phyloP scores from a whole-genome alignment of 2,329 filamentous ascomycete species.

The Dactylellina leptospora region DNA sequence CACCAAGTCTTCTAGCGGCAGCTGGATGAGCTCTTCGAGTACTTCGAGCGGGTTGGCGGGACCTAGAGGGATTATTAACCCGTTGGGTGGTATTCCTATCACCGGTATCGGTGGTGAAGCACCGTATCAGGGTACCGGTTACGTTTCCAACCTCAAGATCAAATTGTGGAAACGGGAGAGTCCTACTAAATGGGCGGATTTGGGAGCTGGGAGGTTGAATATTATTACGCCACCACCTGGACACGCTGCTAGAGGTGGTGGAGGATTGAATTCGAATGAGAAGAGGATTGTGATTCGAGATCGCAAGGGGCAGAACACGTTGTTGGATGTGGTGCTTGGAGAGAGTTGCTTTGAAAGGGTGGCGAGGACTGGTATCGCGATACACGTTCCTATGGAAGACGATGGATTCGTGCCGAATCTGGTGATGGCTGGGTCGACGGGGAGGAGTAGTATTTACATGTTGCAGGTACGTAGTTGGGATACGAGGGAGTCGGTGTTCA shows the following conservation, averaged over 20 bases:
- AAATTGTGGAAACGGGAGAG: conserved; percentile 81
- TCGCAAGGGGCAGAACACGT: conserved; percentile 67
- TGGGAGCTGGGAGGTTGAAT: conserved; percentile 82
- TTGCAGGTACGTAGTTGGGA: conserved; percentile 63
- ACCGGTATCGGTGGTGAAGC: conserved; percentile 52
- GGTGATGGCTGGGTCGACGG: conserved; percentile 67
- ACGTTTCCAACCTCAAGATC: conserved; percentile 81
- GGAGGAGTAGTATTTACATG: conserved; percentile 70
- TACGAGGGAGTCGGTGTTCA: neutral
- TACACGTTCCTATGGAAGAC: conserved; percentile 83
- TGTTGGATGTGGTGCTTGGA: conserved; percentile 84
- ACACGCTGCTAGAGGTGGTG: conserved; percentile 68
- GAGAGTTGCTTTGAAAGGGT: conserved; percentile 86
- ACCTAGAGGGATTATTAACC: conserved; percentile 51
- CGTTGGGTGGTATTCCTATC: conserved; percentile 51
- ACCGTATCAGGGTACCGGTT: conserved; percentile 49
- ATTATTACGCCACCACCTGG: conserved; percentile 77
- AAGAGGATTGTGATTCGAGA: conserved; percentile 82
- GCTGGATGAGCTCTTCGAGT: conserved; percentile 51
- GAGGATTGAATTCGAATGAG: conserved; percentile 73
- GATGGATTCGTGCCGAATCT: conserved; percentile 65
- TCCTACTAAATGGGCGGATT: conserved; percentile 85
- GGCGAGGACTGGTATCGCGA: conserved; percentile 83
- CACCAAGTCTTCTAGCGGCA: conserved; percentile 41
- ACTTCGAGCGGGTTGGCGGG: conserved; percentile 44